Base-by-base conservation (phyloP, 495 filamentous ascomycete genomes). In the Sordaria brevicollis region DNA sequence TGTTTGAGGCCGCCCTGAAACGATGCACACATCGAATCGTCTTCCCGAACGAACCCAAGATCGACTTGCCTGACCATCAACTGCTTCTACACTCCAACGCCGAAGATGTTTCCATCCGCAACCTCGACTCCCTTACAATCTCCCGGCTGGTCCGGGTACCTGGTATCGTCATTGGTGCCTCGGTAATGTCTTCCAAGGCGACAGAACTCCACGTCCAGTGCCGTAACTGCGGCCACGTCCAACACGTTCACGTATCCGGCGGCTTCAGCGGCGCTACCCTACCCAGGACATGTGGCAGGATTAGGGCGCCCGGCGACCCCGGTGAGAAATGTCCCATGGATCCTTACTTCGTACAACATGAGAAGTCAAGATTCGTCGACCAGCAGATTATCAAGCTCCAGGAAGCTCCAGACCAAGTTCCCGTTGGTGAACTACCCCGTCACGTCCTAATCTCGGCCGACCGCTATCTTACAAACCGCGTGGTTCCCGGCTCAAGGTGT, bases 351-450 rank as follows among this genome's bases (percentile, higher is more conserved):
- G 90, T 99, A 36, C 84, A 94, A 9, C 96, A 99, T 78, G 96
- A 98, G 79, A 93, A 91, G 76, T 96, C 91, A 71, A 88, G 90
- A 71, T 99, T 99, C 78, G 94, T 97, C 76, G 96, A 99, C 75
- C 96, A 98, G 74, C 96, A 99, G 77, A 92, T 98, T 62, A 89
- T 99, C 74, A 99, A 99, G 81, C 88, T 99, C 8, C 96, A 99
- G 78, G 96, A 99, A 80, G 96, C 96, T 13, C 96, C 96, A 6
- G 96, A 99, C 76, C 93, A 97, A 77, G 95, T 99, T 0, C 96
- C 96, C 2, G 96, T 99, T 1, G 96, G 96, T 79, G 96, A 99
- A 79, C 83, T 99, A 33, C 96, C 96, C 3, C 87, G 96, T 34
- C 96, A 98, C 77, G 94, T 98, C 62, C 86, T 97, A 69, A 91